phyloP scores from a whole-genome alignment of 768 basidiomycete genomes.

The Agaricus subrufescens region DNA sequence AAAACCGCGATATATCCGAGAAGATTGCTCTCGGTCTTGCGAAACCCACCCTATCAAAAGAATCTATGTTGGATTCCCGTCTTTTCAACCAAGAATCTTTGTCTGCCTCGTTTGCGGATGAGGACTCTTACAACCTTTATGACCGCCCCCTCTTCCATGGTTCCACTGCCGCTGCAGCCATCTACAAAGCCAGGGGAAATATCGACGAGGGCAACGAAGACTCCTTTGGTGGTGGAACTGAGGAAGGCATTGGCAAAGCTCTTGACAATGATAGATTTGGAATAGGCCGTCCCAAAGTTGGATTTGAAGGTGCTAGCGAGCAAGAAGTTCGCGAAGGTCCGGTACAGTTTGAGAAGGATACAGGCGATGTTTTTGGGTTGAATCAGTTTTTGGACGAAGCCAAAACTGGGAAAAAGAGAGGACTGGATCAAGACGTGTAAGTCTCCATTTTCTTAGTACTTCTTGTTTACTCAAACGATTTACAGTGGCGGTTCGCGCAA shows the following conservation, averaged over 20 bases:
- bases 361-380: slow-evolving; percentile 93
- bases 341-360: slow-evolving; percentile 98
- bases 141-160: slow-evolving; percentile 96
- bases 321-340: slow-evolving; percentile 89
- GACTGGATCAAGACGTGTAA: slow-evolving; percentile 72
- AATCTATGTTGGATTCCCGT: slow-evolving; percentile 95
- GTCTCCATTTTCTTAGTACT: slow-evolving; percentile 16
- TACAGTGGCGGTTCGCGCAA: slow-evolving; percentile 57
- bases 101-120: slow-evolving; percentile 76
- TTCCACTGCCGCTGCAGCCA: slow-evolving; percentile 96
- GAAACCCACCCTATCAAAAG: slow-evolving; percentile 94
- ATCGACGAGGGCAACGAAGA: slow-evolving; percentile 85
- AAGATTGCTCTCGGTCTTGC: slow-evolving; percentile 97
- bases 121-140: slow-evolving; percentile 92
- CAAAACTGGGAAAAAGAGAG: slow-evolving; percentile 90
- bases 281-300: slow-evolving; percentile 76
- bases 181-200: slow-evolving; percentile 93
- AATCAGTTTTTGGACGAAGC: slow-evolving; percentile 98
- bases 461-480: slow-evolving; percentile 1
- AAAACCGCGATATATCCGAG: slow-evolving; percentile 98
- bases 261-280: slow-evolving; percentile 93
- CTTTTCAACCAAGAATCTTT: slow-evolving; percentile 96
- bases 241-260: slow-evolving; percentile 89
- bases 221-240: slow-evolving; percentile 90
- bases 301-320: slow-evolving; percentile 88